Evolutionary conservation across 1,284 basidiomycete species (phyloP).

Genomic region (Boletus mariae): DNA sequence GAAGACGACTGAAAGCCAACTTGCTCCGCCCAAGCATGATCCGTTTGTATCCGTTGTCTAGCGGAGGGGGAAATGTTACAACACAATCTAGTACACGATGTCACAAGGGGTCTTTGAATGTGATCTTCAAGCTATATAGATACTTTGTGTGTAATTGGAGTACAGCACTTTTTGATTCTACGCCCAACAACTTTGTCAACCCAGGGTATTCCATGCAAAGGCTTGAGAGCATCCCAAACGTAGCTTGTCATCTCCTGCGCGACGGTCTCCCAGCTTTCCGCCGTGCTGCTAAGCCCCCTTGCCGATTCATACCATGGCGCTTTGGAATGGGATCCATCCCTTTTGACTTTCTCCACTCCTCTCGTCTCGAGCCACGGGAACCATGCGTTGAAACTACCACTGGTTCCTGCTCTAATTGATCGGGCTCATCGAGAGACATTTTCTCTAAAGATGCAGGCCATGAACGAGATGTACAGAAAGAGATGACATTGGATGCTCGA

Average conservation of each 20-base stretch:
- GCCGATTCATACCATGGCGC: slow-evolving; percentile 58
- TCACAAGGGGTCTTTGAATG: neutral
- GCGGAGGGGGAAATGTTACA: neutral
- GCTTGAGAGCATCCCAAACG: neutral
- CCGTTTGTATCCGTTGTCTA: slow-evolving; percentile 13
- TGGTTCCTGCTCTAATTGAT: slow-evolving; percentile 24
- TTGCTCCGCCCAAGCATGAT: slow-evolving; percentile 1
- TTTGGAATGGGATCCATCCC: slow-evolving; percentile 54
- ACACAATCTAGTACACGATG: no score
- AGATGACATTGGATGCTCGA: slow-evolving; percentile 9
- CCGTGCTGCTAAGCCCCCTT: slow-evolving; percentile 56
- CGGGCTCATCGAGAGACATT: slow-evolving; percentile 48
- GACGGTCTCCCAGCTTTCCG: slow-evolving; percentile 66
- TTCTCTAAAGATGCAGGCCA: slow-evolving; percentile 38
- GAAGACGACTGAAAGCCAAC: slow-evolving; percentile 9
- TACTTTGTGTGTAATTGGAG: neutral
- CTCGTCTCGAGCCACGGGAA: slow-evolving; percentile 62
- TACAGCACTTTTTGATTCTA: slow-evolving; percentile 17
- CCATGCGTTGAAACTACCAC: slow-evolving; percentile 70
- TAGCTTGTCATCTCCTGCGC: slow-evolving; percentile 52
- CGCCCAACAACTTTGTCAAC: neutral
- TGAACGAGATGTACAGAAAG: slow-evolving; percentile 6
- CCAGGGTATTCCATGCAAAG: neutral
- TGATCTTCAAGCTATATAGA: neutral
- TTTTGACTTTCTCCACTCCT: slow-evolving; percentile 73